A percentile compares a stretch with the other conserved stretches of the same genome.
These are phyloP conservation scores for Leccinum pachyderme DNA, from an alignment of 1,284 basidiomycete genomes.

Conservation along the genomic window DNA sequence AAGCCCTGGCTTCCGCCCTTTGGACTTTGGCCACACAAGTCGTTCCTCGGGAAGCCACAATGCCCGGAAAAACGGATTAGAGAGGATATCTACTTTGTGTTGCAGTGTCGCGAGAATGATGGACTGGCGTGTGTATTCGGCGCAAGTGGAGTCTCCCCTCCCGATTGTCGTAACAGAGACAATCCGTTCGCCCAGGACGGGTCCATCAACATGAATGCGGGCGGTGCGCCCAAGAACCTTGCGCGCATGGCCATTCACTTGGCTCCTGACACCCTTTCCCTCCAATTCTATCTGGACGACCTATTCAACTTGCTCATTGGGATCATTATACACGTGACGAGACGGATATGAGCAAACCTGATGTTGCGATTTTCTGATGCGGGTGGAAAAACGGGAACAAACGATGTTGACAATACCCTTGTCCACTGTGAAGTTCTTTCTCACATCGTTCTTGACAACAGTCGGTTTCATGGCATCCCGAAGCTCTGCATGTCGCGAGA, in stretches of 20 bases:
- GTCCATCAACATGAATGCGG: background rate
- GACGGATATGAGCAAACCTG: conserved; percentile 32
- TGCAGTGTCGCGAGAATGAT: conserved; percentile 42
- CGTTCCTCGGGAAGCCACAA: conserved; percentile 39
- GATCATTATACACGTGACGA: background rate
- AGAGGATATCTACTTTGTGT: conserved; percentile 29
- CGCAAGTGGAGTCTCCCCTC: conserved; percentile 39
- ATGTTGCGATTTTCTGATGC: conserved; percentile 30
- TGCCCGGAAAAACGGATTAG: conserved; percentile 43
- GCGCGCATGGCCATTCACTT: background rate
- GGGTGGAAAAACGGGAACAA: conserved; percentile 43
- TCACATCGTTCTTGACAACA: conserved; percentile 44
- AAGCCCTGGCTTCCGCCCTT: background rate
- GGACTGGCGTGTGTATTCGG: conserved; percentile 38
- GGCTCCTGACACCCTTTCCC: conserved; percentile 1
- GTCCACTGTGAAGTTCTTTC: conserved; percentile 20
- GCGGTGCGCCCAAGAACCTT: background rate
- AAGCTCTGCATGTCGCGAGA: conserved; percentile 40
- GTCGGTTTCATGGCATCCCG: conserved; percentile 40
- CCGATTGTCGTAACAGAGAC: conserved; percentile 39
- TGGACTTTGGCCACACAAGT: conserved; percentile 12
- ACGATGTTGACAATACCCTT: conserved; percentile 32
- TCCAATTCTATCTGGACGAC: conserved; percentile 19
- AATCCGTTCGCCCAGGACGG: background rate
- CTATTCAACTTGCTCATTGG: conserved; percentile 9